phyloP scores from a whole-genome alignment of 225 moss, liverwort and hornwort genomes.

The Antitrichia curtipendula region DNA sequence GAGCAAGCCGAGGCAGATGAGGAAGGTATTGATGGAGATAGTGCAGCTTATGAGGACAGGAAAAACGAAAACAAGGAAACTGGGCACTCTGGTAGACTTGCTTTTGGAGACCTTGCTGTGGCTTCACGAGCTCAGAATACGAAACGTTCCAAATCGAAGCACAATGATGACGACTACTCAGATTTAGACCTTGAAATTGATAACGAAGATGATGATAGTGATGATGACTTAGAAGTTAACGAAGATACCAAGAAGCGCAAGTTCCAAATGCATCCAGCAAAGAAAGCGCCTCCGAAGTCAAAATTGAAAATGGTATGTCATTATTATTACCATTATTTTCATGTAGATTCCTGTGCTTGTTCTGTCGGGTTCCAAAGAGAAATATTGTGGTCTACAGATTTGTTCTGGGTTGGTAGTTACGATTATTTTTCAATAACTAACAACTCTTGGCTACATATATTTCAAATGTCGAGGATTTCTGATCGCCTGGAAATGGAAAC shows the following conservation, averaged over 20 bases:
- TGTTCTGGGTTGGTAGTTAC: not conserved
- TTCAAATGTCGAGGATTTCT: not conserved
- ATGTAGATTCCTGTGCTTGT: not conserved
- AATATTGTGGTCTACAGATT: not conserved
- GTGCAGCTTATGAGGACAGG: not conserved
- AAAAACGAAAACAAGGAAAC: conserved; percentile 18
- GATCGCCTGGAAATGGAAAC: not conserved
- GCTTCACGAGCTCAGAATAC: not conserved
- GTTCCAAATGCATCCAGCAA: conserved; percentile 4
- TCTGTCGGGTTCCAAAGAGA: not conserved
- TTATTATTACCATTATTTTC: not conserved
- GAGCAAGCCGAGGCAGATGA: conserved; percentile 70
- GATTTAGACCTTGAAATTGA: conserved; percentile 43
- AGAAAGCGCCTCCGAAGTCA: not conserved
- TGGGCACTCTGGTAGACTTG: conserved; percentile 49
- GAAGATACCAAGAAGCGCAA: conserved; percentile 10
- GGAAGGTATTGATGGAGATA: conserved; percentile 18
- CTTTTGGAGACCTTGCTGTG: conserved; percentile 51
- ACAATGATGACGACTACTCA: conserved; percentile 22
- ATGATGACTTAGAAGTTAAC: not conserved
- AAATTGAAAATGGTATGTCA: not conserved
- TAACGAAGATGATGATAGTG: conserved; percentile 28
- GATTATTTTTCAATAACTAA: not conserved
- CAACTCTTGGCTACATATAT: not conserved
- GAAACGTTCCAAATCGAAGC: conserved; percentile 1